phyloP scores from a whole-genome alignment of 768 basidiomycete genomes.

The Leccinum incarnatum region DNA sequence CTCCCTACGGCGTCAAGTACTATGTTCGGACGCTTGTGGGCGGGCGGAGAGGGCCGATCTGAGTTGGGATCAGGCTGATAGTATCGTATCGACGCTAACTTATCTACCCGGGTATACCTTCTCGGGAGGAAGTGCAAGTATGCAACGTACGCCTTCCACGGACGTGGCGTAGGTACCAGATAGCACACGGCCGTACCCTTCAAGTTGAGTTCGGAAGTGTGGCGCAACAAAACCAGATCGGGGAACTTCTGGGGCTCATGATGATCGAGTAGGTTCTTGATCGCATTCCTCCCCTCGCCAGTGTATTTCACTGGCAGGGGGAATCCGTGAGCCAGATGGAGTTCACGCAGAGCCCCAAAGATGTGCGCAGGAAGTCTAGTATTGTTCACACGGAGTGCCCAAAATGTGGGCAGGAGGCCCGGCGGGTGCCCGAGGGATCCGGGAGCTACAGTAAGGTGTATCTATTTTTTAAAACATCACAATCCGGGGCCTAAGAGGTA shows the following conservation, averaged over 20 bases:
- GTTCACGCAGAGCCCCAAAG: slow-evolving; percentile 25
- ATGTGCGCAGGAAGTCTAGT: no score
- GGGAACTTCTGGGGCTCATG: slow-evolving; percentile 38
- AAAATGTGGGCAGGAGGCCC: no score
- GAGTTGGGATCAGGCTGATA: background rate
- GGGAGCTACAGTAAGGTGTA: no score
- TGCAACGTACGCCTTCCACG: slow-evolving; percentile 64
- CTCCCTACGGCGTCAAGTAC: slow-evolving; percentile 48
- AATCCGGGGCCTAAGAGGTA: no score
- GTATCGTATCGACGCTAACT: background rate
- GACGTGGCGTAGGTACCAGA: slow-evolving; percentile 44
- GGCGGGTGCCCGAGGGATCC: no score
- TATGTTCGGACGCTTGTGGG: slow-evolving; percentile 41
- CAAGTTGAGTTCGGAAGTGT: slow-evolving; percentile 54
- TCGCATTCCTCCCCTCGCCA: slow-evolving; percentile 33
- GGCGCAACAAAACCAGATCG: slow-evolving; percentile 57
- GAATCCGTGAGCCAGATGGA: slow-evolving; percentile 18
- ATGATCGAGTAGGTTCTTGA: slow-evolving; percentile 39
- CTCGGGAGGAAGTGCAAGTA: slow-evolving; percentile 58
- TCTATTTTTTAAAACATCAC: no score
- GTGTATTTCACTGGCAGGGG: no score
- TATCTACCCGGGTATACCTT: slow-evolving; percentile 24
- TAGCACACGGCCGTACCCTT: slow-evolving; percentile 51
- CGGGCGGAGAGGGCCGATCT: slow-evolving; percentile 42
- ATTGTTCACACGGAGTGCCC: no score